These are phyloP conservation scores for Pulveroboletus frians DNA, from an alignment of 768 basidiomycete genomes.

Conservation along the genomic window DNA sequence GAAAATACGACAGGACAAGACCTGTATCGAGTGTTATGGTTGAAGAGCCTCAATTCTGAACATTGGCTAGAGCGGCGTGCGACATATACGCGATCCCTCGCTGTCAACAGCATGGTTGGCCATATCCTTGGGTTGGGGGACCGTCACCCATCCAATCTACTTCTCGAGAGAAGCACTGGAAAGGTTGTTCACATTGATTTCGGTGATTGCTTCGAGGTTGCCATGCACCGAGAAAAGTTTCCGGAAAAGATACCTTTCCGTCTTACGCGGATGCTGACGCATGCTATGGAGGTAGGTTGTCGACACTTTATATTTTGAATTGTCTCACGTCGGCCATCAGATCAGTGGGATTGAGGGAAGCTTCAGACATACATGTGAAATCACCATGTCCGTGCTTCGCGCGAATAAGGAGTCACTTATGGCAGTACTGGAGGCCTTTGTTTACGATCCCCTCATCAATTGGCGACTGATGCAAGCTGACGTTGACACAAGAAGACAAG, in stretches of 20 bases:
- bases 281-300: slow-evolving; percentile 89
- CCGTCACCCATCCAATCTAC: slow-evolving; percentile 91
- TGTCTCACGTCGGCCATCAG: slow-evolving; percentile 37
- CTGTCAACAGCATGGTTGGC: slow-evolving; percentile 97
- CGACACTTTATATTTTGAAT: neutral
- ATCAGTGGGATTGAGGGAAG: slow-evolving; percentile 98
- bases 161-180: slow-evolving; percentile 86
- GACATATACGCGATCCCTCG: slow-evolving; percentile 92
- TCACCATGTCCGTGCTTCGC: slow-evolving; percentile 94
- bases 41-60: slow-evolving; percentile 92
- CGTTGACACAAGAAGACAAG: slow-evolving; percentile 61
- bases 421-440: slow-evolving; percentile 98
- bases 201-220: slow-evolving; percentile 97
- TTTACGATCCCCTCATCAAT: slow-evolving; percentile 96
- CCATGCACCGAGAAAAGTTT: slow-evolving; percentile 97
- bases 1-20: slow-evolving; percentile 99
- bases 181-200: slow-evolving; percentile 97
- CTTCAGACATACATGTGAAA: slow-evolving; percentile 92
- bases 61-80: slow-evolving; percentile 97
- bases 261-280: slow-evolving; percentile 94
- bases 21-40: slow-evolving; percentile 92
- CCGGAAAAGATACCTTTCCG: slow-evolving; percentile 99
- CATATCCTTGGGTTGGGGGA: slow-evolving; percentile 98
- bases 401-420: slow-evolving; percentile 98
- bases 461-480: slow-evolving; percentile 92